Evolutionary conservation across 768 basidiomycete species (phyloP), one percentile per base, ranked within the genome.

Genomic region (Collybiopsis confluens): DNA sequence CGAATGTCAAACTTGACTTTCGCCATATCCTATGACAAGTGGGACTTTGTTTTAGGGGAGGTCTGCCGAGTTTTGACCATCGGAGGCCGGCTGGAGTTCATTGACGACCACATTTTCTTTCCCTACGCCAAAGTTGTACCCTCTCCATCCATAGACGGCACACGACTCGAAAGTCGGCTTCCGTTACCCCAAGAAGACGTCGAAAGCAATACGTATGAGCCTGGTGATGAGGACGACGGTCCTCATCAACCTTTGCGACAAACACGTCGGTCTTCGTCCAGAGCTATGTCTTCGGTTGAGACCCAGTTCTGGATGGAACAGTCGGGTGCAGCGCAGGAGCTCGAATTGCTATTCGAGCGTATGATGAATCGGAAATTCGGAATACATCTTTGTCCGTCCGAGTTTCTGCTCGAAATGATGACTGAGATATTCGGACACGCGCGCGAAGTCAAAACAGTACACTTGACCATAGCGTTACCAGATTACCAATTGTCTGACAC

Each of bases 231-330:
- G n/a, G n/a, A n/a, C n/a, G n/a, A n/a, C n/a, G n/a, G n/a, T n/a
- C n/a, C n/a, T n/a, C n/a, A n/a, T n/a, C n/a, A n/a, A 88, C 90
- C 52, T 88, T 89, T 86, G 44, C 44, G 16, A 6, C 89, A 55
- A 21, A 26, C 18, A 20, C 27, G n/a, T n/a, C 35, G 23, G 28
- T 48, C 56, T 15, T 21, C 37, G 45, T 55, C 30, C 37, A 16
- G 18, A 48, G 27, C 18, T 33, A 33, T 33, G 30, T 13, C 30
- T 33, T 13, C 30, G 30, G 35, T 54, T 16, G 50, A 45, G 30
- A 18, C 36, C 38, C 41, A 53, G 37, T 37, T 43, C 35, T 75
- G 72, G 70, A 58, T 64, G 45, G 56, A 46, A 23, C 68, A 67
- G 33, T 58, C 61, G n/a, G 57, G 55, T 20, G 60, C 67, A 9